phyloP scores from a whole-genome alignment of 352 stramenopile species.

The Pythium phragmitis region DNA sequence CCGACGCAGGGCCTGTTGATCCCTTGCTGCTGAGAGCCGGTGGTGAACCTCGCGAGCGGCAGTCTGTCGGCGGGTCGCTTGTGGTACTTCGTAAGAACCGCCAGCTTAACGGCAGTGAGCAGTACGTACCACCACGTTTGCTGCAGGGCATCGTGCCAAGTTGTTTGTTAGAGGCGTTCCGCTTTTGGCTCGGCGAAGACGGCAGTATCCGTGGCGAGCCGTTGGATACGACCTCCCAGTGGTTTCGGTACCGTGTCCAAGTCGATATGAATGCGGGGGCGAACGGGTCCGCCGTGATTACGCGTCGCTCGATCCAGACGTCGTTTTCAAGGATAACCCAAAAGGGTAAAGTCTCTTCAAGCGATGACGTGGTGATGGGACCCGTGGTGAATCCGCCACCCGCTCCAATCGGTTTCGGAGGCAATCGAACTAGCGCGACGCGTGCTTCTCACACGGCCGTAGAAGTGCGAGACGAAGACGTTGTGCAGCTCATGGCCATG shows the following conservation, averaged over 20 bases:
- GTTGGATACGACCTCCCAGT: conserved; percentile 80
- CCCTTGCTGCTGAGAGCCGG: conserved; percentile 57
- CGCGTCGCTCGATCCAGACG: conserved; percentile 61
- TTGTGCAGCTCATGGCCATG: conserved; percentile 88
- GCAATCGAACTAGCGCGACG: conserved; percentile 8
- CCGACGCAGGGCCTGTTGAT: conserved; percentile 60
- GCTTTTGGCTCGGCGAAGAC: conserved; percentile 97
- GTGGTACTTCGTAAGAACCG: conserved; percentile 86
- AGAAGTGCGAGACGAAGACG: conserved; percentile 72
- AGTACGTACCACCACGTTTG: conserved; percentile 91
- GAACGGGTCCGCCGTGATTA: conserved; percentile 43
- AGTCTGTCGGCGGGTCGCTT: conserved; percentile 77
- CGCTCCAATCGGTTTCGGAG: conserved; percentile 29
- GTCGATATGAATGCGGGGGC: conserved; percentile 46
- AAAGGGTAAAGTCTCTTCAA: conserved; percentile 27
- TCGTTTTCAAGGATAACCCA: conserved; percentile 62
- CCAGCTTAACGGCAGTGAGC: conserved; percentile 69
- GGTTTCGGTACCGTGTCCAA: conserved; percentile 86
- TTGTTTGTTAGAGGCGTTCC: conserved; percentile 94
- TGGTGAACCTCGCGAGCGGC: conserved; percentile 65
- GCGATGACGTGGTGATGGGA: conserved; percentile 20
- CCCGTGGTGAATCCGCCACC: conserved; percentile 43
- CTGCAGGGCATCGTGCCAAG: conserved; percentile 93
- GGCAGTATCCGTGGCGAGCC: conserved; percentile 94
- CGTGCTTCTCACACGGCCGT: conserved; percentile 12